Evolutionary conservation across 139 green algal species (phyloP), one percentile per base, ranked within the genome.

Genomic region (Edaphochlamys debaryana): DNA sequence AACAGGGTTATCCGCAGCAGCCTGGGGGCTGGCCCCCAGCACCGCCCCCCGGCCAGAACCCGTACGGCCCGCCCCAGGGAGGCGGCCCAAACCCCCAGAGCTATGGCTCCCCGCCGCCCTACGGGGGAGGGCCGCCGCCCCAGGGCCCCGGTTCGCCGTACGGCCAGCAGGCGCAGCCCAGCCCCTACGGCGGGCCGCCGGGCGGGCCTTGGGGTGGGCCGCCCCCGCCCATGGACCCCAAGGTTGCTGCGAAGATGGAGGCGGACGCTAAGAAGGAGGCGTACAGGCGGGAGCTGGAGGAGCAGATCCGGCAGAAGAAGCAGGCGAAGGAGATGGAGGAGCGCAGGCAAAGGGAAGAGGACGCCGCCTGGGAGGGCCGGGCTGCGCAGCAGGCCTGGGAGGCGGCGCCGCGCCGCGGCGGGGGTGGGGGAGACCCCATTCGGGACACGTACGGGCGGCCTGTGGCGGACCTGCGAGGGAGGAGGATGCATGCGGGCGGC

Each of bases 221-320:
- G 22, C 63, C 32, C n/a, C n/a, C n/a, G 58, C 41, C 34, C 13
- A 29, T 38, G 66, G 78, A 76, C 38, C 78, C 66, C 6, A 36
- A 34, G 54, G 67, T 50, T 7, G 38, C 37, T 23, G 67, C 67
- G 20, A 52, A 50, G 23, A 52, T 79, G 79, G 69, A 80, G 11
- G 75, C 82, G 25, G 52, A 83, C 41, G 45, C 77, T 5, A 58
- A 58, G 7, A 82, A 86, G 71, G 69, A 82, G 69, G 85, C 85
- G 4, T 89, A 89, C 79, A 45, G 78, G 48, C 63, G 71, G 38
- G 85, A 89, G 50, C 78, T 89, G n/a, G 85, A 86, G 70, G 85
- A 86, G 45, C 85, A 89, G 79, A 83, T 83, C 4, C 63, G 64
- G 0, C 63, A 45, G 1, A 74, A 74, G 48, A 66, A 74, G 42